Percentiles rank a stretch among this genome's conserved stretches.
Conservation (phyloP, 176 grass and related monocot species). For the Aegilops bicornis region DNA sequence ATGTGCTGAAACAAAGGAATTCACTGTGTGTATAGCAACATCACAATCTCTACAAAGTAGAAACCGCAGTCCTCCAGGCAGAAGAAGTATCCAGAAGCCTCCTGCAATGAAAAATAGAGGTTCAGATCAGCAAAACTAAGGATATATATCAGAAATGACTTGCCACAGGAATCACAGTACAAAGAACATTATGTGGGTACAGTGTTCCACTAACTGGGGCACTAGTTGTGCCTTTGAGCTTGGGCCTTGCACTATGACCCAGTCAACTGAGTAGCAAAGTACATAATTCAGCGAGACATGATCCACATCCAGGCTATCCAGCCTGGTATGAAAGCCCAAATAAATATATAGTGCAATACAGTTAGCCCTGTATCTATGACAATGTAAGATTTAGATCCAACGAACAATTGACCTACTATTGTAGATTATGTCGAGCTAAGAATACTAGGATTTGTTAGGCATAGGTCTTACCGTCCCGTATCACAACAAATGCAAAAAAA, state of each 20-base stretch:
- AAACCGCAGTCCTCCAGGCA: conserved; percentile 88
- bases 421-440: not conserved
- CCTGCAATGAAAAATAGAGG: conserved; percentile 49
- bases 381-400: not conserved
- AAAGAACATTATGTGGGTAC: not conserved
- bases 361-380: not conserved
- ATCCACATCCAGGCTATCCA: not conserved
- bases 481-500: not conserved
- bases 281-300: not conserved
- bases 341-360: conserved; percentile 15
- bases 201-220: not conserved
- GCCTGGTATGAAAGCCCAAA: not conserved
- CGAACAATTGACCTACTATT: not conserved
- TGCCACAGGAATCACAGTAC: not conserved
- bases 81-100: conserved; percentile 90
- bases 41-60: conserved; percentile 88
- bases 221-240: not conserved
- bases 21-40: conserved; percentile 81
- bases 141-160: conserved; percentile 22
- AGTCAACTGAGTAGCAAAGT: not conserved
- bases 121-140: not conserved
- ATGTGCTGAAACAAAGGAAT: conserved; percentile 65
- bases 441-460: not conserved
- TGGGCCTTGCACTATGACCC: not conserved
- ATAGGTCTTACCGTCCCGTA: not conserved